Base-by-base conservation (phyloP, 352 stramenopile genomes). In the Halophytophthora polymorphica region DNA sequence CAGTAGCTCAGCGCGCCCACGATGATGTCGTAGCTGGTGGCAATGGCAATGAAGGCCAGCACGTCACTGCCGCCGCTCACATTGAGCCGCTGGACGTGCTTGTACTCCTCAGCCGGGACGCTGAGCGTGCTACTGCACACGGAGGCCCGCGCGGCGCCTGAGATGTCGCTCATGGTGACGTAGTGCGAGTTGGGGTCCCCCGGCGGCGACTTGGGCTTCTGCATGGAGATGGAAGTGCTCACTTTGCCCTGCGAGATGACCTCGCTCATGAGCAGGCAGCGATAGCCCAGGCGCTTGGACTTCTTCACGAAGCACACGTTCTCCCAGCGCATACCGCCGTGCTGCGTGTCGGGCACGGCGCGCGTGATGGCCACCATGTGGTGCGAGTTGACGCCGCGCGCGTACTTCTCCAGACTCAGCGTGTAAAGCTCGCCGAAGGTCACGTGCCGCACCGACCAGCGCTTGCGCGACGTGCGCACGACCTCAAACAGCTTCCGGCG, bases 221-320 rank as follows among this genome's bases (percentile, higher is more conserved):
- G 67, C 34, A 93, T 84, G 22, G 66, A 69, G 37, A 93, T 74
- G 15, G 78, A 73, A 34, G 78, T 93, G 38, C 80, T 88, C 47
- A 89, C 75, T 39, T 87, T 87, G 28, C 83, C 83, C 23, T 81
- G 77, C 29, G 78, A 88, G 45, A 93, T 87, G 6, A 93, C 69
- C 56, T 93, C 83, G 38, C 76, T 84, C 68, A 88, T 86, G 44
- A 93, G 74, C 45, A 90, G 45, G 50, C 78, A 90, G 29, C 78
- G 71, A 56, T 90, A 91, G 8, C 69, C 68, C 35, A 63, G 53
- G 33, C 70, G 71, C 68, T 86, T 87, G 10, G 71, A 85, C 45
- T 91, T 91, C 54, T 85, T 84, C 37, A 93, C 74, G 38, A 90
- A 89, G 52, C 80, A 88, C 45, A 93, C 71, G 60, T 79, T 77